Conservation (phyloP, 192 early-diverging fungal species). For the Coemansia asiatica region DNA sequence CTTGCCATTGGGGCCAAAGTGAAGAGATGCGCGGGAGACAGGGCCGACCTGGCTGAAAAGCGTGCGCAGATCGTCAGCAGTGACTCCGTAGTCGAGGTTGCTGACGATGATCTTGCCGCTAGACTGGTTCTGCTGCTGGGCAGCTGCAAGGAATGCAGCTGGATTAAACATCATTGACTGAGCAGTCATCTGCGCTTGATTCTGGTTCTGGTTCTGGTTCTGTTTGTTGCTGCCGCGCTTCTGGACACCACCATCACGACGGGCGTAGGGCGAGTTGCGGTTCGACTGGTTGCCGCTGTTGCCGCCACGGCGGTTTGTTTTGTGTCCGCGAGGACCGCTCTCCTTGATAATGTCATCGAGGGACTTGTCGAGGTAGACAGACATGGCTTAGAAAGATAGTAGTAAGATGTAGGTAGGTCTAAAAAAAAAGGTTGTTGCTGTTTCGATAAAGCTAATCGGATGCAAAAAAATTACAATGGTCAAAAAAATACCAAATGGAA, state of each 20-base stretch:
- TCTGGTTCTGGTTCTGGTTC: constrained; percentile 17
- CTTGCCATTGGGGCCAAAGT: constrained; percentile 43
- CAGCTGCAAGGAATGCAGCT: constrained; percentile 29
- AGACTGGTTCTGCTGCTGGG: constrained; percentile 26
- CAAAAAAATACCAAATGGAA: not conserved
- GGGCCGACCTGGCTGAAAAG: constrained; percentile 48
- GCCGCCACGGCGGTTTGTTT: constrained; percentile 21
- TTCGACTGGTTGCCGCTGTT: constrained; percentile 22
- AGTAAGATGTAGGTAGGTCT: not conserved
- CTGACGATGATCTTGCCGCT: constrained; percentile 44
- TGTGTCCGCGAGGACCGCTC: constrained; percentile 19
- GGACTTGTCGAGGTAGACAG: constrained; percentile 52
- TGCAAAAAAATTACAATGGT: not conserved
- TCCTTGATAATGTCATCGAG: constrained; percentile 52
- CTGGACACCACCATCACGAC: constrained; percentile 37
- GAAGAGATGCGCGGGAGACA: constrained; percentile 24
- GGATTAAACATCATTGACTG: constrained; percentile 50
- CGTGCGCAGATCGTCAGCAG: constrained; percentile 39
- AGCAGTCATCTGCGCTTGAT: constrained; percentile 10
- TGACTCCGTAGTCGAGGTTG: constrained; percentile 53
- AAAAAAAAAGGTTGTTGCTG: not conserved
- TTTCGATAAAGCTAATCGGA: constrained; percentile 3
- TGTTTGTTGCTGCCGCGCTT: constrained; percentile 30
- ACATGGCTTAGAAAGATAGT: constrained; percentile 24
- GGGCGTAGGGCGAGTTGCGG: constrained; percentile 48